phyloP scores from a whole-genome alignment of 176 grass and related monocot species.

The Echinochloa phyllopogon region DNA sequence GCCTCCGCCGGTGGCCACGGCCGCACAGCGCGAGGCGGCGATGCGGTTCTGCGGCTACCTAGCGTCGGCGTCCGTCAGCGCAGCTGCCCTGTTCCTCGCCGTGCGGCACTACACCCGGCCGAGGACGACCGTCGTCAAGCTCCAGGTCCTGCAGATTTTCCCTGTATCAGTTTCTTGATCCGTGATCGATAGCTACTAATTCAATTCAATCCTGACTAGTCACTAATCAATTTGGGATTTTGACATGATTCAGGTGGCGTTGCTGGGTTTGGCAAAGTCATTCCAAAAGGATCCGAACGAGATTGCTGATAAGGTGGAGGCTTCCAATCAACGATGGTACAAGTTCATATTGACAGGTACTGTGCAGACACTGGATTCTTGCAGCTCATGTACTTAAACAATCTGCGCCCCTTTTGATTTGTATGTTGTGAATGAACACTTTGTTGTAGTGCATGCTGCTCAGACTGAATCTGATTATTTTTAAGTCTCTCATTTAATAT shows the following conservation, averaged over 20 bases:
- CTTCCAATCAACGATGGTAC: constrained; percentile 33
- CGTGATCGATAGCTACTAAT: not conserved
- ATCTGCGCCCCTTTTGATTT: not conserved
- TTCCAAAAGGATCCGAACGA: constrained; percentile 46
- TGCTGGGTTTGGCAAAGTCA: constrained; percentile 26
- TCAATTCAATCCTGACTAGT: not conserved
- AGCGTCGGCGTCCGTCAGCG: not conserved
- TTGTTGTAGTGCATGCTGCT: not conserved
- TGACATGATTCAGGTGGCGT: constrained; percentile 23
- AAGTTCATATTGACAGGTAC: constrained; percentile 55
- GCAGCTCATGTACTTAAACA: not conserved
- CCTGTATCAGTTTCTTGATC: not conserved
- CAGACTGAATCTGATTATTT: not conserved
- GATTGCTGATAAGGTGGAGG: constrained; percentile 38
- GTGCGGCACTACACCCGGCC: not conserved
- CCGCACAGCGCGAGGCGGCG: not conserved
- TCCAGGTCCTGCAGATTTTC: constrained; percentile 34
- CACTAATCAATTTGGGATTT: not conserved
- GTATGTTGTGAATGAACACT: not conserved
- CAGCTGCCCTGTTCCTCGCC: not conserved
- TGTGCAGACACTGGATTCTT: not conserved
- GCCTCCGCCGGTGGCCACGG: not conserved
- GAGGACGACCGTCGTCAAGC: constrained; percentile 36
- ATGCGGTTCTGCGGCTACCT: not conserved
- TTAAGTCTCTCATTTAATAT: constrained; percentile 1